A percentile compares a stretch with the other conserved stretches of the same genome.
Conservation (phyloP, 495 filamentous ascomycete genomes). For the Neurospora tetrasperma region DNA sequence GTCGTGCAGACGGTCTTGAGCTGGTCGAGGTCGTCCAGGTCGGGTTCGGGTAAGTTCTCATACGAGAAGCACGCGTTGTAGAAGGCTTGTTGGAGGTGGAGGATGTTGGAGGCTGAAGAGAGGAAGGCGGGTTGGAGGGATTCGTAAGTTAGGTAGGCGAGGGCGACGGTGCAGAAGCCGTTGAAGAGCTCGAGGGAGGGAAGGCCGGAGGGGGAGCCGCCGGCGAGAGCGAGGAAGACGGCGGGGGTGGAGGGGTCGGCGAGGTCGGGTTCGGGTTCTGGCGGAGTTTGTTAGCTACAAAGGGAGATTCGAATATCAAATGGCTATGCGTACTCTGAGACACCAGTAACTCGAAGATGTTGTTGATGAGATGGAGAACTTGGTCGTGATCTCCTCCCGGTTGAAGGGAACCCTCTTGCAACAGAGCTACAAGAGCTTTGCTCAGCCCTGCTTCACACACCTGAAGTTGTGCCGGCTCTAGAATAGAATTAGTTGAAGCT, state of each 20-base stretch:
- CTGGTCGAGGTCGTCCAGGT: constrained; percentile 40
- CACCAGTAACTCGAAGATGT: constrained; percentile 39
- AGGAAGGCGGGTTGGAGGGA: constrained; percentile 36
- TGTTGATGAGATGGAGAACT: constrained; percentile 32
- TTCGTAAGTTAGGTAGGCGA: constrained; percentile 33
- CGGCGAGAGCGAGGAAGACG: constrained; percentile 25
- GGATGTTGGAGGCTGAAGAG: constrained; percentile 16
- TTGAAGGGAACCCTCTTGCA: constrained; percentile 24
- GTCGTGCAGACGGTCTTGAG: constrained; percentile 44
- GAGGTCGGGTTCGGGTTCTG: constrained; percentile 28
- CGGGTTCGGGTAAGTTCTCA: constrained; percentile 13
- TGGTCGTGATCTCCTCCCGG: constrained; percentile 9
- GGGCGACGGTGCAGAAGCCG: constrained; percentile 24
- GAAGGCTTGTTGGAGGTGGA: constrained; percentile 24
- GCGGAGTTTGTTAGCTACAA: neutral
- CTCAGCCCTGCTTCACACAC: constrained; percentile 35
- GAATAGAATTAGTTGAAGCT: neutral
- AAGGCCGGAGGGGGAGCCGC: constrained; percentile 3
- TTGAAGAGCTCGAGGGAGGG: constrained; percentile 28
- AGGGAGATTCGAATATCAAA: too few relatives aligned
- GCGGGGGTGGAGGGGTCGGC: constrained; percentile 25
- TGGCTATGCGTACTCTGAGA: constrained; percentile 26
- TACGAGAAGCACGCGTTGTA: constrained; percentile 20
- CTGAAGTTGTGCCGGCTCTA: constrained; percentile 45
- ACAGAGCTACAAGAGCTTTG: constrained; percentile 27